Conservation (phyloP, 345 rosid species). For the Psidium friedrichsthalianum region DNA sequence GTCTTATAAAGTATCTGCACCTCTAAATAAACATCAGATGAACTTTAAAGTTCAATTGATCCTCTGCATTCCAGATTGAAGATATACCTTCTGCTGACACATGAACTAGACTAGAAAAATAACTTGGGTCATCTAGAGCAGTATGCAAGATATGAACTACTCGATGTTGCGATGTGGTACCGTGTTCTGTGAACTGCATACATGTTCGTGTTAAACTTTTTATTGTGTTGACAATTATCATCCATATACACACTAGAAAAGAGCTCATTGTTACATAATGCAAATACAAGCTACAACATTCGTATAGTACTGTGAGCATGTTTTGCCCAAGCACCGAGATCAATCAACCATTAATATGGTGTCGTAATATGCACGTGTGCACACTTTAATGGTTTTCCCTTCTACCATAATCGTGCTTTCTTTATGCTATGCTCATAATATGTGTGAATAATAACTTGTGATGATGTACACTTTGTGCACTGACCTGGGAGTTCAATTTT, state of each 20-base stretch:
- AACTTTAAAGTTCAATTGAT: background rate
- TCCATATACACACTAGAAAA: background rate
- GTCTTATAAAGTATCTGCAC: background rate
- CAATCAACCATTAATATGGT: background rate
- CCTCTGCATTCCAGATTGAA: background rate
- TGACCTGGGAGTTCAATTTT: background rate
- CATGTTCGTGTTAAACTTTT: background rate
- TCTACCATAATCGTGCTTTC: background rate
- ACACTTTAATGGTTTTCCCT: background rate
- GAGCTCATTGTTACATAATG: background rate
- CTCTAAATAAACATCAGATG: background rate
- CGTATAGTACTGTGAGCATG: background rate
- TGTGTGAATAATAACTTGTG: background rate
- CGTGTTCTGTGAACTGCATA: background rate
- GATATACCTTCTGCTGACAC: background rate
- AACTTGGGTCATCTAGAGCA: background rate
- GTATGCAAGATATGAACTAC: background rate
- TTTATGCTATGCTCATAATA: background rate
- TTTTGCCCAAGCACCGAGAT: background rate
- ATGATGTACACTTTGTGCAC: background rate
- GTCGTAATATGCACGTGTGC: background rate
- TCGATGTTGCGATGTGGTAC: background rate
- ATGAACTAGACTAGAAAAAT: background rate
- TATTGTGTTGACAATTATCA: background rate
- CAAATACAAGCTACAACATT: background rate